A percentile compares a stretch with the other conserved stretches of the same genome.
These are phyloP conservation scores for Mycena capillaripes DNA, from an alignment of 768 basidiomycete genomes.

Conservation along the genomic window DNA sequence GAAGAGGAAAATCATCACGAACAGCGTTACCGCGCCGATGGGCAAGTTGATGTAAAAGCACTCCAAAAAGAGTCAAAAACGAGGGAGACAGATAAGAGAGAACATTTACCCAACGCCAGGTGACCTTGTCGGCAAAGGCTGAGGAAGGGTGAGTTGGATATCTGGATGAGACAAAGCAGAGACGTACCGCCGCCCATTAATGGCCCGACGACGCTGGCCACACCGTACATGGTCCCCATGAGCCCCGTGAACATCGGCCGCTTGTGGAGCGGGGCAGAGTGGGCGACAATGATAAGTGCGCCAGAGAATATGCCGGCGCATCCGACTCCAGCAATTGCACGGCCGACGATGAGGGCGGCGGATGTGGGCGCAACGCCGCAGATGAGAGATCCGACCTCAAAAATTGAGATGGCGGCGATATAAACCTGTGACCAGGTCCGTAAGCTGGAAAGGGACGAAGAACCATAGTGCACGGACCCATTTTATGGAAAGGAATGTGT, in stretches of 20 bases:
- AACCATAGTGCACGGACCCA: conserved; percentile 9
- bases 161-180: no score
- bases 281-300: conserved; percentile 44
- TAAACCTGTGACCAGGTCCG: conserved; percentile 7
- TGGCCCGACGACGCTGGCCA: conserved; percentile 40
- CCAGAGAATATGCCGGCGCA: conserved; percentile 50
- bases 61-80: background rate
- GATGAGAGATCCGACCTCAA: conserved; percentile 61
- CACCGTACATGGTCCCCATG: conserved; percentile 47
- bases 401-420: conserved; percentile 45
- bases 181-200: conserved; percentile 46
- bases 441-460: background rate
- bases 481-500: conserved; percentile 41
- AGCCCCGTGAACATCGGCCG: conserved; percentile 53
- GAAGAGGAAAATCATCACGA: conserved; percentile 38
- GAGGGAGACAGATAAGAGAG: background rate
- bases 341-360: conserved; percentile 53
- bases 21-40: conserved; percentile 20
- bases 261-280: conserved; percentile 45
- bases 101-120: conserved; percentile 51
- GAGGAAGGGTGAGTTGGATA: no score
- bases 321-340: conserved; percentile 61
- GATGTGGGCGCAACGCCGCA: conserved; percentile 51
- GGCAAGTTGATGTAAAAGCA: conserved; percentile 52
- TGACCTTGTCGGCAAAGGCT: conserved; percentile 38